A percentile compares a stretch with the other conserved stretches of the same genome.
These are phyloP conservation scores for Fusarium udum DNA, from an alignment of 2,329 filamentous ascomycete genomes.

Conservation along the genomic window DNA sequence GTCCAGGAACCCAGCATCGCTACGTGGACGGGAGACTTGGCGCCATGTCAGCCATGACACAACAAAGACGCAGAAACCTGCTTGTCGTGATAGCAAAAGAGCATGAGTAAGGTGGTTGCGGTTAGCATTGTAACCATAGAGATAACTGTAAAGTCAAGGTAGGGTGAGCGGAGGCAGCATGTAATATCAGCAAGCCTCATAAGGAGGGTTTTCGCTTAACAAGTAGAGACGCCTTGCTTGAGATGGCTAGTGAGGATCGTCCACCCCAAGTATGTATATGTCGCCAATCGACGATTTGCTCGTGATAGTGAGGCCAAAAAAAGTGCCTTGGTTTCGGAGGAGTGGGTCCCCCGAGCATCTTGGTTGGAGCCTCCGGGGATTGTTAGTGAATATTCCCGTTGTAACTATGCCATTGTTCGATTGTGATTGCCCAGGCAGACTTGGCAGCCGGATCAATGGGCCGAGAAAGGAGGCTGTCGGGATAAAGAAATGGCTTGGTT, in stretches of 20 bases:
- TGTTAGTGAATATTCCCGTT: conserved; percentile 31
- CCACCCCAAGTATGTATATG: conserved; percentile 17
- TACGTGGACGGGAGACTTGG: conserved; percentile 32
- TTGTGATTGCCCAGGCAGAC: conserved; percentile 29
- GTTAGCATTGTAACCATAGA: conserved; percentile 27
- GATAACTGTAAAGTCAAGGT: conserved; percentile 17
- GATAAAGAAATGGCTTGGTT: conserved; percentile 9
- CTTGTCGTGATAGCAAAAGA: conserved; percentile 24
- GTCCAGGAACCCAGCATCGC: conserved; percentile 25
- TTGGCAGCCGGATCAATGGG: conserved; percentile 40
- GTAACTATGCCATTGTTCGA: conserved; percentile 14
- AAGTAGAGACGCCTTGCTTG: conserved; percentile 31
- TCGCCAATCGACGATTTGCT: conserved; percentile 43
- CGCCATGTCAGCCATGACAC: conserved; percentile 30
- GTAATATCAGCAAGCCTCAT: conserved; percentile 22
- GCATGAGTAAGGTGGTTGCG: conserved; percentile 9
- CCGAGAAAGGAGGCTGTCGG: conserved; percentile 35
- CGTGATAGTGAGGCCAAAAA: conserved; percentile 14
- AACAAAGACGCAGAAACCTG: conserved; percentile 33
- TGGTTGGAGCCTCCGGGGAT: conserved; percentile 25
- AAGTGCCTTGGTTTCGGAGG: conserved; percentile 31
- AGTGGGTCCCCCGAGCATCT: conserved; percentile 24
- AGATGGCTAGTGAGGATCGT: conserved; percentile 36
- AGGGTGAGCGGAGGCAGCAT: conserved; percentile 9
- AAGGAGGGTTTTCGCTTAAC: conserved; percentile 24